phyloP scores from a whole-genome alignment of 108 stramenopile species.

The Licmophora abbreviata region DNA sequence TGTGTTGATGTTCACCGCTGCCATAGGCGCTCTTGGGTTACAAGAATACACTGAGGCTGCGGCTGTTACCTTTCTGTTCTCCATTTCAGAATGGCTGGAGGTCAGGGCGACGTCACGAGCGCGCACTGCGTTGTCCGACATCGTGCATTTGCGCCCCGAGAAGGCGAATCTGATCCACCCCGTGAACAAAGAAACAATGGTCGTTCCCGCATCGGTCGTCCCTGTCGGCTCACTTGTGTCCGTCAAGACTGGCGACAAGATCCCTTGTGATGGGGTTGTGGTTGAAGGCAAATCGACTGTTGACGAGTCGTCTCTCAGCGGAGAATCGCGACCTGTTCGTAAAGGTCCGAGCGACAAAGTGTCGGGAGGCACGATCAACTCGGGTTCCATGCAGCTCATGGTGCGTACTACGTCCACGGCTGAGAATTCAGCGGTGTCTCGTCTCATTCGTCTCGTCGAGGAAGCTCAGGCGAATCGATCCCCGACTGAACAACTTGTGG shows the following conservation, averaged over 20 bases:
- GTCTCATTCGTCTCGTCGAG: constrained; percentile 72
- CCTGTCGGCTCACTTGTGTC: constrained; percentile 72
- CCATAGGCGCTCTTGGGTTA: constrained; percentile 66
- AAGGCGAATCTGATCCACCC: constrained; percentile 64
- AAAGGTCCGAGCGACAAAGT: constrained; percentile 44
- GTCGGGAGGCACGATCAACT: constrained; percentile 77
- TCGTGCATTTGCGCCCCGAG: constrained; percentile 63
- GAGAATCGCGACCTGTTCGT: constrained; percentile 73
- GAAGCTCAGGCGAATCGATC: constrained; percentile 74
- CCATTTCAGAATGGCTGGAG: constrained; percentile 70
- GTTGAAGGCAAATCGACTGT: constrained; percentile 54
- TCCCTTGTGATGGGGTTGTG: constrained; percentile 90
- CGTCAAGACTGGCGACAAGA: constrained; percentile 81
- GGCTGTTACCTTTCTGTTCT: constrained; percentile 71
- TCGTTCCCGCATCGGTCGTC: constrained; percentile 53
- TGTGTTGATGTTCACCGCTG: constrained; percentile 72
- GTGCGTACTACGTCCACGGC: constrained; percentile 59
- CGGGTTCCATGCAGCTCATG: constrained; percentile 44
- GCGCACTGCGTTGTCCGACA: constrained; percentile 61
- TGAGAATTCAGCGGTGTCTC: constrained; percentile 65
- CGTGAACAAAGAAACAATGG: constrained; percentile 37
- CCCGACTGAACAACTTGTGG: constrained; percentile 73
- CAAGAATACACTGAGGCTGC: constrained; percentile 75
- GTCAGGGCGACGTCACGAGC: constrained; percentile 52
- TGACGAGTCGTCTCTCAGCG: constrained; percentile 67